Base-by-base conservation (phyloP, 2,329 filamentous ascomycete species). In the Colletotrichum euphorbiae region DNA sequence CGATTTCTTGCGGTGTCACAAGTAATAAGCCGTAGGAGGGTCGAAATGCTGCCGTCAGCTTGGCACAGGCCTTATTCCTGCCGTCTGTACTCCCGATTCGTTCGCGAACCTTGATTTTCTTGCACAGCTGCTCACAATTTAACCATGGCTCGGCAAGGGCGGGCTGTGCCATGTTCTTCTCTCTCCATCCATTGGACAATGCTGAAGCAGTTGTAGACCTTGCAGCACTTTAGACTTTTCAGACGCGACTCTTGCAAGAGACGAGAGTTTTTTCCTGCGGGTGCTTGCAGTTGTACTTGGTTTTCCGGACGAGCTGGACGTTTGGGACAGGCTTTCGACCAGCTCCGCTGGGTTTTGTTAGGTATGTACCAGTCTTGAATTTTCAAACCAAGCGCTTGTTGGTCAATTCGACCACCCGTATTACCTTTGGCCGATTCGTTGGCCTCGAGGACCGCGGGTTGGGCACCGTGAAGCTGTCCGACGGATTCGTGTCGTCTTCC, bases 11-110 rank as follows among this genome's bases (percentile, higher is more conserved):
- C 45, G 12, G 64, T 68, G 54, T 65, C 54, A 60, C 65, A 68
- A 65, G 61, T 50, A 28, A 19, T 45, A 59, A 46, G 31, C 38
- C 56, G 45, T 31, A 56, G 48, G 48, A 51, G 57, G 57, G 62
- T 67, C 48, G 61, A 65, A 68, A 68, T 61, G 19, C 48, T 17
- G 48, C 61, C 54, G 24, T 54, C 61, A 65, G 46, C 48, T 68
- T 68, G 65, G 65, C 65, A 46, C 46, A 55, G 50, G 65, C 61
- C 65, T 28, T 60, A 65, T 65, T 68, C 43, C 46, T n/a, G 65
- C 21, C 24, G 17, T 24, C 33, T 17, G 40, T 33, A 52, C 31
- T 11, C 19, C 48, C 55, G 61, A 68, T 68, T 62, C 63, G 63
- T 55, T 33, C 36, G 61, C 46, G 17, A 31, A 24, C 43, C 60